Base-by-base conservation (phyloP, 2,329 filamentous ascomycete genomes). In the Didymella segeticola region DNA sequence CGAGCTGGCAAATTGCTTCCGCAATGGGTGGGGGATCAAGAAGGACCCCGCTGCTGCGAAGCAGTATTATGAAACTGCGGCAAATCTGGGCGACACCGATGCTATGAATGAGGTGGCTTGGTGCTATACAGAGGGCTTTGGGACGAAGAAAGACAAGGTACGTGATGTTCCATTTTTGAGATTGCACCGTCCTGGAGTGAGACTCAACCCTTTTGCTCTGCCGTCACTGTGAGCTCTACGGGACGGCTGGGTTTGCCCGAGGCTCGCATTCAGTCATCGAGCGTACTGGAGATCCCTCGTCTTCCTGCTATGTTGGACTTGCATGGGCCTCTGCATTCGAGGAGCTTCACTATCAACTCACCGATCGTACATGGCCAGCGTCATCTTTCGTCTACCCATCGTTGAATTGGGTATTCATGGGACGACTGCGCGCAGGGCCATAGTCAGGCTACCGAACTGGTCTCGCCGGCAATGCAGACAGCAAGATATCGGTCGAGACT, bases 111-210 rank as follows among this genome's bases (percentile, higher is more conserved):
- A 98, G 76, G 89, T 89, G 47, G 95, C 88, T 29, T 96, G 92
- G 91, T 99, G 95, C 79, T 98, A 95, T 81, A 77, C 96, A 23
- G 89, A 97, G 72, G 95, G 95, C n/a, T 96, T 96, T 76, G 95
- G 95, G 27, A 93, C 92, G 70, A 95, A 92, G 76, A 99, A 98
- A 76, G 93, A 99, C 80, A 98, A 96, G 90, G 93, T 97, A 82
- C 77, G 90, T 85, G 12, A 12, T 2, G 14, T n/a, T 23, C n/a
- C 20, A 2, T 9, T 37, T 34, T 34, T 34, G 1, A n/a, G n/a
- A n/a, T n/a, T n/a, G n/a, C n/a, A n/a, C n/a, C n/a, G n/a, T n/a
- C n/a, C n/a, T n/a, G n/a, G n/a, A n/a, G n/a, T n/a, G n/a, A n/a
- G n/a, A n/a, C n/a, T n/a, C n/a, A n/a, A n/a, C n/a, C n/a, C n/a